Base-by-base conservation (phyloP, 1,284 basidiomycete species). In the Trichosporon sp. region DNA sequence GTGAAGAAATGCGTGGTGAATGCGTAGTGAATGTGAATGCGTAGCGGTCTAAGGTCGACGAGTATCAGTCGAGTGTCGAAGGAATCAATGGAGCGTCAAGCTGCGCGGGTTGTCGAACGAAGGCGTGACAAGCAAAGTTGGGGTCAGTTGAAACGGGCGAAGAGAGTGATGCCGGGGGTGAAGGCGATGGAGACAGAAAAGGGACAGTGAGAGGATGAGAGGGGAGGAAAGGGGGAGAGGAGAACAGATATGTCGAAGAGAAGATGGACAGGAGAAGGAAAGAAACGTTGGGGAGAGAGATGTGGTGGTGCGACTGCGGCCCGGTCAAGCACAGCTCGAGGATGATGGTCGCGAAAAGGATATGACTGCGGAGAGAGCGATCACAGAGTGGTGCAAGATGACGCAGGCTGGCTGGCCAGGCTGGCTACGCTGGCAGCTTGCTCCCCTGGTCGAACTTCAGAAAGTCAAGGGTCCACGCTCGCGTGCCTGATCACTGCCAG, bases 401-500 rank as follows among this genome's bases (percentile, higher is more conserved):
- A 54, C 51, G 51, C 51, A 54, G 19, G 51, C 51, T 21, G 51
- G 51, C n/a, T 8, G 19, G 26, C 26, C 26, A 26, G 26, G 26
- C 26, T 26, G 26, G 26, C 26, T 26, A 26, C 26, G 26, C 26
- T 26, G 26, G 26, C 26, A 26, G 26, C 26, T n/a, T 14, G 48
- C 5, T 16, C 16, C 37, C 37, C 37, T 26, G 26, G 26, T 26
- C 26, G 26, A 26, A 26, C 26, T 26, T 26, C 26, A 38, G 37
- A 7, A 2, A 26, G 8, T 31, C 11, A 26, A 35, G 31, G 56
- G 56, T 31, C 7, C 8, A 8, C 54, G 8, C 7, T 35, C 56
- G 26, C 56, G 56, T 61, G 56, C 56, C 56, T 61, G 56, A 61
- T 61, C 56, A 61, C 56, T 61, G 56, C 56, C 26, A 35, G 8